Evolutionary conservation across 2,329 filamentous ascomycete genomes (phyloP).

Genomic region (Colletotrichum filicis): DNA sequence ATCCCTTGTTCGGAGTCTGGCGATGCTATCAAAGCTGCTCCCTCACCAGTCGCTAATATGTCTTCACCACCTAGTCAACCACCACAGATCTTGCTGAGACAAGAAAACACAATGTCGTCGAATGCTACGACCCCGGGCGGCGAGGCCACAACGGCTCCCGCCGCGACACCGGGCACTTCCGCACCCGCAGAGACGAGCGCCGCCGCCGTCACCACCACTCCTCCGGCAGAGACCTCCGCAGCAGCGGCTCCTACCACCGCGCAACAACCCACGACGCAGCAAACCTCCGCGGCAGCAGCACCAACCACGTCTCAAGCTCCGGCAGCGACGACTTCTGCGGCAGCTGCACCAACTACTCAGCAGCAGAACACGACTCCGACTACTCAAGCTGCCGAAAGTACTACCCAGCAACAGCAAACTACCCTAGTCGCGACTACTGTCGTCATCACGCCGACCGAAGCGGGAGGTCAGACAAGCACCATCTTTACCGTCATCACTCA

Average conservation of each 20-base stretch:
- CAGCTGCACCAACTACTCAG: constrained; percentile 15
- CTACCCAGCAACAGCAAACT: constrained; percentile 1
- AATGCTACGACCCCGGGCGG: constrained; percentile 12
- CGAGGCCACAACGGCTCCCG: constrained; percentile 33
- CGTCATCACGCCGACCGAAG: constrained; percentile 22
- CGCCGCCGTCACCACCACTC: constrained; percentile 14
- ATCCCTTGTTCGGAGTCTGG: neutral
- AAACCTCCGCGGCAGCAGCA: constrained; percentile 30
- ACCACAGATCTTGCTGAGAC: constrained; percentile 40
- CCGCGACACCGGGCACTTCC: constrained; percentile 15
- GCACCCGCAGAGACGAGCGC: constrained; percentile 7
- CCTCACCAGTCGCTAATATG: constrained; percentile 41
- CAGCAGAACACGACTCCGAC: constrained; percentile 9
- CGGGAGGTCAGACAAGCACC: constrained; percentile 37
- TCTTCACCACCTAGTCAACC: constrained; percentile 37
- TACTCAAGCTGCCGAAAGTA: neutral
- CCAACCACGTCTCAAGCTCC: constrained; percentile 33
- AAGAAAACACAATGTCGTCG: constrained; percentile 43
- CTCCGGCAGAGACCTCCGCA: constrained; percentile 27
- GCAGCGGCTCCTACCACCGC: constrained; percentile 33
- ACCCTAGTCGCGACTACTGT: constrained; percentile 12
- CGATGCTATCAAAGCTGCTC: constrained; percentile 5
- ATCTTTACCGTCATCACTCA: constrained; percentile 40
- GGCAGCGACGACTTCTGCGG: constrained; percentile 27
- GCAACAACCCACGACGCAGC: constrained; percentile 22